Evolutionary conservation across 2,329 filamentous ascomycete species (phyloP).

Genomic region (Xylaria sp.): DNA sequence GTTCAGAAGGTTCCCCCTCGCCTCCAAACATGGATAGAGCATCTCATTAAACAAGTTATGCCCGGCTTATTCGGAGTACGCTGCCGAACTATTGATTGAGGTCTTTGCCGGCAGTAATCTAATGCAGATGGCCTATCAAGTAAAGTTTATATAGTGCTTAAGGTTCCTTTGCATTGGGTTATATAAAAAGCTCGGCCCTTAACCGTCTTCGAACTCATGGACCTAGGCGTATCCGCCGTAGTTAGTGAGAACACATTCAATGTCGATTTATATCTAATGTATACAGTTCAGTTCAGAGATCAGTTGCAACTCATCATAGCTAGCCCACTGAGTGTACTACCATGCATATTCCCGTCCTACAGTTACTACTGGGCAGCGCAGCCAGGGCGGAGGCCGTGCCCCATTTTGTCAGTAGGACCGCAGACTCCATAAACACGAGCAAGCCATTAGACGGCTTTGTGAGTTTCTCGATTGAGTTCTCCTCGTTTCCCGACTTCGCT

Average conservation of each 20-base stretch:
- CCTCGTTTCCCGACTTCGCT: slow-evolving; percentile 44
- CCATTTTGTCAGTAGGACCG: slow-evolving; percentile 9
- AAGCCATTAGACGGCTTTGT: slow-evolving; percentile 44
- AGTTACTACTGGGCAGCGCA: slow-evolving; percentile 22
- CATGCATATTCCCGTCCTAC: slow-evolving; percentile 21
- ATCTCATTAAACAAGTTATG: slow-evolving; percentile 9
- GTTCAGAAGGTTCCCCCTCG: not conserved
- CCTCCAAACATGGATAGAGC: slow-evolving; percentile 13
- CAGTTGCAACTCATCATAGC: not conserved
- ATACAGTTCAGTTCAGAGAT: not conserved
- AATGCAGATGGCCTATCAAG: not conserved
- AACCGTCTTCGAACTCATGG: not conserved
- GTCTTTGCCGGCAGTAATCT: not conserved
- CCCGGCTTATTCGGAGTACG: slow-evolving; percentile 5
- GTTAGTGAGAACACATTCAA: not conserved
- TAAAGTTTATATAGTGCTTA: not conserved
- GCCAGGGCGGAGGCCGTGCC: slow-evolving; percentile 19
- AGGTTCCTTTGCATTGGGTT: not conserved
- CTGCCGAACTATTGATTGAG: slow-evolving; percentile 4
- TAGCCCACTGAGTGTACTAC: not conserved
- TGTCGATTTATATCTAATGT: not conserved
- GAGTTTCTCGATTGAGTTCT: slow-evolving; percentile 45
- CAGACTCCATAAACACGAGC: slow-evolving; percentile 22
- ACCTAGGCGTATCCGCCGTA: not conserved
- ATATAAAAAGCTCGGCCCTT: not conserved